Evolutionary conservation across 108 stramenopile species (phyloP).

Genomic region (Nitzschia sp.): DNA sequence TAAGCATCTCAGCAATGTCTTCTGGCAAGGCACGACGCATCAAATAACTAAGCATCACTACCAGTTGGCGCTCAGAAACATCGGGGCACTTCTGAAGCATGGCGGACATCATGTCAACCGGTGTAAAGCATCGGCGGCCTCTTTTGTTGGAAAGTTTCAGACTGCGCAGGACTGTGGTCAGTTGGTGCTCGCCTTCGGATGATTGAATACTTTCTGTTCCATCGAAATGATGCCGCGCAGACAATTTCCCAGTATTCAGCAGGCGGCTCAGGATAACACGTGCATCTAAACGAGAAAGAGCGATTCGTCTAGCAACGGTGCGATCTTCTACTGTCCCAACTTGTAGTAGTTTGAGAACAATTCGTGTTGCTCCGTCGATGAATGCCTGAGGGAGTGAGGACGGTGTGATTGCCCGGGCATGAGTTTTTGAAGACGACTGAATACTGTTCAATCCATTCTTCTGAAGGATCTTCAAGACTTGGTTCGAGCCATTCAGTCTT

Average conservation of each 20-base stretch:
- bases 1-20: constrained; percentile 24
- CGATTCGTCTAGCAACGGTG: not conserved
- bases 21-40: constrained; percentile 26
- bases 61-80: constrained; percentile 40
- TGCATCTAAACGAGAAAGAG: constrained; percentile 30
- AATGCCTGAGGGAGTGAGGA: constrained; percentile 33
- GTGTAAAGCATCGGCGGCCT: constrained; percentile 13
- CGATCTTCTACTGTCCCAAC: not conserved
- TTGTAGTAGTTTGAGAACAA: constrained; percentile 27
- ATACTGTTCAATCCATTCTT: constrained; percentile 16
- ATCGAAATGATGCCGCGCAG: constrained; percentile 41
- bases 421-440: not conserved
- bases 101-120: constrained; percentile 32
- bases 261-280: constrained; percentile 31
- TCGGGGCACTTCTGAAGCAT: constrained; percentile 40
- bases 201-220: constrained; percentile 7
- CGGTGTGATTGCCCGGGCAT: constrained; percentile 7
- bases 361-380: constrained; percentile 33
- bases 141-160: constrained; percentile 19
- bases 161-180: constrained; percentile 13
- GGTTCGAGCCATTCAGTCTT: constrained; percentile 3
- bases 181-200: constrained; percentile 10
- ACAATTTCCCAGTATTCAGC: constrained; percentile 32
- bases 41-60: constrained; percentile 37
- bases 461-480: not conserved